Evolutionary conservation across 179 eudicot species (phyloP).

Genomic region (Silene vulgaris): DNA sequence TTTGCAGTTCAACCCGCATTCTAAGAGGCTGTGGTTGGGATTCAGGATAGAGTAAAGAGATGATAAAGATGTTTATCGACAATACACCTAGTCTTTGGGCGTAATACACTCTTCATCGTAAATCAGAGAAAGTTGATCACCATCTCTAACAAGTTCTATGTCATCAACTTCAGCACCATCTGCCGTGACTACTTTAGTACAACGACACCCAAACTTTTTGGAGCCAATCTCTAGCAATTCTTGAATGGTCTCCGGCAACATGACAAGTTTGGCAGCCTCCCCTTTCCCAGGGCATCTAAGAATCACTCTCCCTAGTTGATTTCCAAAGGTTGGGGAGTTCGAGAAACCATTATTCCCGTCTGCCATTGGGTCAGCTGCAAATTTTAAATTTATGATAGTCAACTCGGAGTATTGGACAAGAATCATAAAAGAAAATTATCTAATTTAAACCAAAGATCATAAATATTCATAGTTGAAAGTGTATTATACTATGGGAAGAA

Average conservation of each 20-base stretch:
- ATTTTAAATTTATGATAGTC: not conserved
- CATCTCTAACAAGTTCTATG: constrained; percentile 55
- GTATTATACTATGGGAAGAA: not conserved
- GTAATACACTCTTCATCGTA: constrained; percentile 21
- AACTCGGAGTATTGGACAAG: not conserved
- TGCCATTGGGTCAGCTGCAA: constrained; percentile 30
- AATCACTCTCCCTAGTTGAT: constrained; percentile 40
- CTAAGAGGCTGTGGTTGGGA: not conserved
- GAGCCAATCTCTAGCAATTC: constrained; percentile 52
- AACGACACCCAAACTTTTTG: constrained; percentile 43
- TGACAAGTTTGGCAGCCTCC: constrained; percentile 35
- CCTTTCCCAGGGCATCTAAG: constrained; percentile 44
- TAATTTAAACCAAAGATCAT: not conserved
- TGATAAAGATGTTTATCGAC: not conserved
- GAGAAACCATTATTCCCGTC: constrained; percentile 19
- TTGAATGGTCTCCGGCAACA: constrained; percentile 49
- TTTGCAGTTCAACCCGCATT: not conserved
- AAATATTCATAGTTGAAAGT: not conserved
- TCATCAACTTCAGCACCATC: constrained; percentile 67
- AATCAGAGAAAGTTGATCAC: constrained; percentile 57
- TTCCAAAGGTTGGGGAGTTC: constrained; percentile 22
- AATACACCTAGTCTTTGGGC: constrained; percentile 9
- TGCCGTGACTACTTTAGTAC: constrained; percentile 37
- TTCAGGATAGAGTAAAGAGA: not conserved
- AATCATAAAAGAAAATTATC: not conserved